Evolutionary conservation across 805 yeast species (phyloP), one percentile per base, ranked within the genome.

Genomic region (Sugiyamaella chiloensis): DNA sequence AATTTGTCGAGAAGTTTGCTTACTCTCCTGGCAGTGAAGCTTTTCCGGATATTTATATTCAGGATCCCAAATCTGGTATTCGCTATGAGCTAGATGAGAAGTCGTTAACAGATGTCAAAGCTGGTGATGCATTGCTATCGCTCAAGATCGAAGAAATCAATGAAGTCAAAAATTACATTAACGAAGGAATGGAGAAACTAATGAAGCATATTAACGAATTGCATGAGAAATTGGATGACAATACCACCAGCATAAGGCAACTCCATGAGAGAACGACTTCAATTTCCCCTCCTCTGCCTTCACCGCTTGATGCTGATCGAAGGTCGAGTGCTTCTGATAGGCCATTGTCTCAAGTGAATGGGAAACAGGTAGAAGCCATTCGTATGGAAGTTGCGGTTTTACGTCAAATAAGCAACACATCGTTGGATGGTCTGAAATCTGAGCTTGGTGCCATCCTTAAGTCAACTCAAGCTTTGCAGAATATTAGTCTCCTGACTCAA

Each of bases 1-100:
- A 86, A 20, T 91, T 91, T 60, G 86, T 90, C 4, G 96, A 91
- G 59, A 86, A 81, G 57, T 90, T 89, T 68, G 87, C 91, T 1
- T 88, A 84, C 62, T 76, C 91, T 0, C 93, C 95, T 0, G 83
- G 85, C 0, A 64, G 78, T 0, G 51, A 40, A 8, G 37, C 52
- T 4, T 87, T 88, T 55, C 97, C 98, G 0, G 85, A 83, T 9
- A 76, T 93, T 23, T 85, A 85, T 57, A 72, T 89, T 4, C 80
- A 75, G 51, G 95, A 87, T 51, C 74, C 76, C 0, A 62, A 67
- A 2, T 71, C 75, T 26, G 77, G 76, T 0, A 74, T 89, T 1
- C 73, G 83, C 1, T 93, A 86, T 60, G 96, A 91, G 62, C 66
- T 91, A 19, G 97, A 90, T 52, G 90, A 88, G 34, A 71, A 70